phyloP scores from a whole-genome alignment of 805 yeast genomes.

The Saccharomycopsis guyanensis region DNA sequence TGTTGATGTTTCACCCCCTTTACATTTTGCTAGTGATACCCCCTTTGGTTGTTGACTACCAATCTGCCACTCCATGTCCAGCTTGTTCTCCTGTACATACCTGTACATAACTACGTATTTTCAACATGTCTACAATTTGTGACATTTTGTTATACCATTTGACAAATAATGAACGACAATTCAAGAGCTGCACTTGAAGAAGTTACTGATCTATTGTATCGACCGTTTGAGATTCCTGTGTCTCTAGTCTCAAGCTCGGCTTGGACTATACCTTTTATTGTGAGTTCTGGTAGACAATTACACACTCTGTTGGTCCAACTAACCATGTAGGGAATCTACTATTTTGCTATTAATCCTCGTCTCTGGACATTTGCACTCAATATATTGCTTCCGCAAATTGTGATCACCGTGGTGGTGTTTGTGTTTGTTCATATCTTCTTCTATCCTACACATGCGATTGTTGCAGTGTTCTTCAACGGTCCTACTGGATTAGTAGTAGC shows the following conservation, averaged over 20 bases:
- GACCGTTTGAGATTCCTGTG: slow-evolving; percentile 18
- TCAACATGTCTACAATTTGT: too few relatives aligned
- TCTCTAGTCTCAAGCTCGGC: slow-evolving; percentile 9
- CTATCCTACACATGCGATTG: slow-evolving; percentile 22
- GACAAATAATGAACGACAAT: background rate
- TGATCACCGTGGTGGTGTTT: slow-evolving; percentile 20
- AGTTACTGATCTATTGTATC: slow-evolving; percentile 10
- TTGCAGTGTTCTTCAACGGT: slow-evolving; percentile 22
- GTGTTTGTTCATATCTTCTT: slow-evolving; percentile 13
- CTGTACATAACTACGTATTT: background rate
- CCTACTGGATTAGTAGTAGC: slow-evolving; percentile 22
- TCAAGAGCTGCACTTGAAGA: background rate
- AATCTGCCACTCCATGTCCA: background rate
- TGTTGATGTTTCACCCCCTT: too few relatives aligned
- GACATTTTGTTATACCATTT: too few relatives aligned
- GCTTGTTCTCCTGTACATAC: background rate
- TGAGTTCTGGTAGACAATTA: slow-evolving; percentile 2
- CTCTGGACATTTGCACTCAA: slow-evolving; percentile 18
- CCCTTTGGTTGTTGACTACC: background rate
- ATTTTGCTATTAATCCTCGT: slow-evolving; percentile 11
- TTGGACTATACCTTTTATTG: slow-evolving; percentile 20
- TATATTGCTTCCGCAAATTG: slow-evolving; percentile 21
- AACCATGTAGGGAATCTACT: slow-evolving; percentile 17
- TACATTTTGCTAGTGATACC: too few relatives aligned
- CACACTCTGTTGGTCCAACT: too few relatives aligned